Conservation (phyloP, 2,329 filamentous ascomycete genomes). For the Corinectria fuckeliana region DNA sequence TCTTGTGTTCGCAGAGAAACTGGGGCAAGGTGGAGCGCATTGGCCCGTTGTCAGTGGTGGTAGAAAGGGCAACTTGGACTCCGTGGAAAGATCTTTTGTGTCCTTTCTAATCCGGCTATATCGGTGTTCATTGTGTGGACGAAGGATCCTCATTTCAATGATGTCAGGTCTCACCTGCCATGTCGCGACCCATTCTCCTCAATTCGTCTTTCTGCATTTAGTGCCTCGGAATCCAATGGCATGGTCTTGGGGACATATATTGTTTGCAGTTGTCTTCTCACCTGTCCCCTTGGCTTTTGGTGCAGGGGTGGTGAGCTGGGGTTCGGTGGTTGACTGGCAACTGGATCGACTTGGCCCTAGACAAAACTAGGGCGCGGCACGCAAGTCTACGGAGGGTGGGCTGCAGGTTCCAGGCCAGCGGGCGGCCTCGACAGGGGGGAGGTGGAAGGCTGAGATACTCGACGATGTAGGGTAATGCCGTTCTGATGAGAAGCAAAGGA, state of each 20-base stretch:
- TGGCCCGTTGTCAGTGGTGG: background rate
- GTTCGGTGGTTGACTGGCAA: constrained; percentile 3
- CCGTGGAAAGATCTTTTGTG: background rate
- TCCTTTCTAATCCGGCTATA: background rate
- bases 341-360: constrained; percentile 7
- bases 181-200: background rate
- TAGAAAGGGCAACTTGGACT: constrained; percentile 14
- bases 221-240: background rate
- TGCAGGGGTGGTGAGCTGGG: constrained; percentile 6
- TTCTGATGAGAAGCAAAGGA: background rate
- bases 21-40: constrained; percentile 7
- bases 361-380: constrained; percentile 4
- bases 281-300: background rate
- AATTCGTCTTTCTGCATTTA: background rate
- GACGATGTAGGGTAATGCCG: background rate
- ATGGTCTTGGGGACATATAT: constrained; percentile 3
- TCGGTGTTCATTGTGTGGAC: background rate
- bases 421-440: background rate
- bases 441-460: background rate
- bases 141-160: background rate
- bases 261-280: constrained; percentile 1
- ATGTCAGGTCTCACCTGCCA: background rate
- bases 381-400: constrained; percentile 10
- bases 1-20: constrained; percentile 15
- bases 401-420: background rate